A percentile compares a stretch with the other conserved stretches of the same genome.
Evolutionary conservation across 495 filamentous ascomycete genomes (phyloP).

Genomic region (Physcia stellaris): DNA sequence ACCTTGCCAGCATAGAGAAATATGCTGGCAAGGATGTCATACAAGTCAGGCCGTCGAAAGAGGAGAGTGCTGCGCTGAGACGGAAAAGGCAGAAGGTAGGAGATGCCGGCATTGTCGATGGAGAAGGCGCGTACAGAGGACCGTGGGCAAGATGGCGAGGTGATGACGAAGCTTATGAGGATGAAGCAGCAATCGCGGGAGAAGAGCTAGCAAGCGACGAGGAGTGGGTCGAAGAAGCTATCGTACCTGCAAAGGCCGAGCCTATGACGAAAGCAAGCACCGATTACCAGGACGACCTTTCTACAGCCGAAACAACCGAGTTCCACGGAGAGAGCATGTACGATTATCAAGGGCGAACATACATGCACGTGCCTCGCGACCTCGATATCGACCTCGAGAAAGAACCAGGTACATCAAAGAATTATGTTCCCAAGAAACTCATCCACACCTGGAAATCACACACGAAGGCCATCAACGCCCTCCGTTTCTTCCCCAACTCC

Average conservation of each 20-base stretch:
- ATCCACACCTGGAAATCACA: slow-evolving; percentile 83
- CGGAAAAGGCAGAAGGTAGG: slow-evolving; percentile 71
- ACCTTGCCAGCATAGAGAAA: slow-evolving; percentile 34
- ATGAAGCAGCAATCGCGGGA: slow-evolving; percentile 31
- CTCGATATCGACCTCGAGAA: slow-evolving; percentile 79
- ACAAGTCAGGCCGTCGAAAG: slow-evolving; percentile 50
- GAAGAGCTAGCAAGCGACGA: slow-evolving; percentile 63
- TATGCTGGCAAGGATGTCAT: slow-evolving; percentile 43
- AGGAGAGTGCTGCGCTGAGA: slow-evolving; percentile 47
- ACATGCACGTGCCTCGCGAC: slow-evolving; percentile 95
- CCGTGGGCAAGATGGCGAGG: slow-evolving; percentile 84
- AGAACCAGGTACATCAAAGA: slow-evolving; percentile 63
- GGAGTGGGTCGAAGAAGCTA: slow-evolving; percentile 54
- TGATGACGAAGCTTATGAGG: slow-evolving; percentile 48
- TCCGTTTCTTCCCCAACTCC: slow-evolving; percentile 75
- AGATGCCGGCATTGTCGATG: slow-evolving; percentile 68
- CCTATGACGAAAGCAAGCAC: slow-evolving; percentile 43
- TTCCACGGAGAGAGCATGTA: slow-evolving; percentile 73
- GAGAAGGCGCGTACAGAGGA: slow-evolving; percentile 74
- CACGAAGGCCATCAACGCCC: slow-evolving; percentile 69
- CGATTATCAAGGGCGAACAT: slow-evolving; percentile 87
- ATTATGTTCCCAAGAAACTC: slow-evolving; percentile 87
- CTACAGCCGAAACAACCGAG: slow-evolving; percentile 60
- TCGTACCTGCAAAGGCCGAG: slow-evolving; percentile 33
- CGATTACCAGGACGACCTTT: slow-evolving; percentile 40